These are phyloP conservation scores for Aegilops bicornis DNA, from an alignment of 176 grass and related monocot species.

Conservation along the genomic window DNA sequence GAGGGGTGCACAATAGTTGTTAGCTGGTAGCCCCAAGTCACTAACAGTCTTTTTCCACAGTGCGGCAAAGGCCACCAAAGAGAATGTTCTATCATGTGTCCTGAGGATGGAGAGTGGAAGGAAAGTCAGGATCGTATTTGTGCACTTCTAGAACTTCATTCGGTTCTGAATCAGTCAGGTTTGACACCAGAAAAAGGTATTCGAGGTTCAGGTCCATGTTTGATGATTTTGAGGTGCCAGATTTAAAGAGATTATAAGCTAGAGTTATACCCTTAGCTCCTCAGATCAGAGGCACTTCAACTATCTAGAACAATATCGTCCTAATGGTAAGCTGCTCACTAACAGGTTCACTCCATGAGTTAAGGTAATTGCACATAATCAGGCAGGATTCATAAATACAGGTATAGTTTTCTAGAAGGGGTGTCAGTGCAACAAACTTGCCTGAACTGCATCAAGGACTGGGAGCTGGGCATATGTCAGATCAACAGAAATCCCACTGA, in stretches of 20 bases:
- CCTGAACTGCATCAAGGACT: slow-evolving; percentile 52
- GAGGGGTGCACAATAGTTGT: background rate
- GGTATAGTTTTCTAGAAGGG: background rate
- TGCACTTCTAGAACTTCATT: background rate
- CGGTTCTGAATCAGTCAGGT: background rate
- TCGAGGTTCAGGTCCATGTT: background rate
- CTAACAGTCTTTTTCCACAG: background rate
- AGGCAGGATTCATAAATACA: background rate
- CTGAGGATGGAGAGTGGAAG: background rate
- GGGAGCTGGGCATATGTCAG: slow-evolving; percentile 58
- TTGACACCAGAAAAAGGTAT: background rate
- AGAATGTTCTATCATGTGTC: background rate
- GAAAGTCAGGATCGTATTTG: background rate
- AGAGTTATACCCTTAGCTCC: background rate
- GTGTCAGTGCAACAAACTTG: slow-evolving; percentile 16
- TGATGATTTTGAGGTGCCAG: background rate
- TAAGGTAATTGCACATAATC: background rate
- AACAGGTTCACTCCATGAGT: background rate
- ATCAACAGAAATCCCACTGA: slow-evolving; percentile 59
- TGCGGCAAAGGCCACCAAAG: background rate
- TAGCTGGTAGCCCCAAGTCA: background rate
- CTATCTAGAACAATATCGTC: background rate
- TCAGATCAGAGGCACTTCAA: background rate
- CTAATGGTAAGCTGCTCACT: background rate
- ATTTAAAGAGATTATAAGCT: background rate